Conservation (phyloP, 1,139 yeast species). For the Taphrina sp. region DNA sequence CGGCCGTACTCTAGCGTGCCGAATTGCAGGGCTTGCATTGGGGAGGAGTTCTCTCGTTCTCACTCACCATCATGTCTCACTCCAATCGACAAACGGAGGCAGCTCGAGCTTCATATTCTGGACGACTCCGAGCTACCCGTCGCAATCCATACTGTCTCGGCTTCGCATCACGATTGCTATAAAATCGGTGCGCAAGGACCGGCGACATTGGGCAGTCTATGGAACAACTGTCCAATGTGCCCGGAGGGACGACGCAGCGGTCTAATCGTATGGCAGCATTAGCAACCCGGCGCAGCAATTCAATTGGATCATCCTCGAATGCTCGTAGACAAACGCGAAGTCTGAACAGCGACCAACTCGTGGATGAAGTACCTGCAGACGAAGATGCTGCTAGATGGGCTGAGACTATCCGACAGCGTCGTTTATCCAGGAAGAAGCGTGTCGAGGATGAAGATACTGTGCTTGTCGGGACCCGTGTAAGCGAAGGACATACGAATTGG, state of each 20-base stretch:
- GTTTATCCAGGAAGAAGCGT: slow-evolving; percentile 49
- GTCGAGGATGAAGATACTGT: slow-evolving; percentile 58
- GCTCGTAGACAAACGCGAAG: slow-evolving; percentile 23
- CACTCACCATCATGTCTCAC: too few species aligned
- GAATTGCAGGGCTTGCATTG: too few species aligned
- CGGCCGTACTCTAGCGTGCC: too few species aligned
- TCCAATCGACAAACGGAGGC: too few species aligned
- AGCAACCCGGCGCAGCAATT: slow-evolving; percentile 20
- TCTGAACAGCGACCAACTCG: slow-evolving; percentile 13
- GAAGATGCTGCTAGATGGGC: slow-evolving; percentile 35
- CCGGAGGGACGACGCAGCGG: slow-evolving; percentile 3
- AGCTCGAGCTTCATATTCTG: too few species aligned
- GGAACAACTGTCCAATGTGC: background rate
- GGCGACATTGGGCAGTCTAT: too few species aligned
- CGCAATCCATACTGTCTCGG: too few species aligned
- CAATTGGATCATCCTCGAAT: slow-evolving; percentile 14
- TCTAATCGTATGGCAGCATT: background rate
- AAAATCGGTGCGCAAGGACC: too few species aligned
- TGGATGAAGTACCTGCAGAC: slow-evolving; percentile 31
- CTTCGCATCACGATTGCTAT: too few species aligned
- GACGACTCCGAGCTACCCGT: too few species aligned
- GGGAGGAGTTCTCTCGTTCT: too few species aligned
- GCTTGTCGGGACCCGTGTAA: slow-evolving; percentile 74
- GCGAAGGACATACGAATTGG: slow-evolving; percentile 90
- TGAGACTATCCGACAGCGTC: slow-evolving; percentile 39